Evolutionary conservation across 305 asterid genomes (phyloP).

Genomic region (Solanum hybrid): DNA sequence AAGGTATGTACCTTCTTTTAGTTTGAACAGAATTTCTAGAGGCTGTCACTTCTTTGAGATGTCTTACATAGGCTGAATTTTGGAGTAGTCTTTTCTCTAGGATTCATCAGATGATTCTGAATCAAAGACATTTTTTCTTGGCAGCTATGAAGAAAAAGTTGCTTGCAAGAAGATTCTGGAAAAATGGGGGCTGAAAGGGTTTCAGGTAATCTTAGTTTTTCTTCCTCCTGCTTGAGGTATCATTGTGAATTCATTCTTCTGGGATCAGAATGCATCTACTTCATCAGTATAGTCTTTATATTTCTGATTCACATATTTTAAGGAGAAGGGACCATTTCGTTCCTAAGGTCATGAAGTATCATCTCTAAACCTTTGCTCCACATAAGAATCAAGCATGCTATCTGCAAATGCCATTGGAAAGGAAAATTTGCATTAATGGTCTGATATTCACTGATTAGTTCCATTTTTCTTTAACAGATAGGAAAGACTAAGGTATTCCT

Average conservation of each 20-base stretch:
- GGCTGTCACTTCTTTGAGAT: constrained; percentile 4
- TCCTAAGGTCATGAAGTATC: background rate
- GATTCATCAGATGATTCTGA: constrained; percentile 12
- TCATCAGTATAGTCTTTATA: background rate
- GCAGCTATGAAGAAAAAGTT: constrained; percentile 81
- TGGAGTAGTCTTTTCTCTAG: constrained; percentile 3
- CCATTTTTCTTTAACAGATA: constrained; percentile 40
- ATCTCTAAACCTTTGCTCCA: background rate
- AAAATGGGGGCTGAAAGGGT: constrained; percentile 79
- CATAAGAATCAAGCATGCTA: background rate
- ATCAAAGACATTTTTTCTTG: constrained; percentile 17
- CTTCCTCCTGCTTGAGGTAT: constrained; percentile 1
- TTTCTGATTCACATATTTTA: background rate
- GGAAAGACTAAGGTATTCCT: constrained; percentile 97
- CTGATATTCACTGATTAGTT: constrained; percentile 13
- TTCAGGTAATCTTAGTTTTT: constrained; percentile 50
- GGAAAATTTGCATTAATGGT: background rate
- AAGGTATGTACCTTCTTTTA: constrained; percentile 38
- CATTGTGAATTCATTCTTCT: background rate
- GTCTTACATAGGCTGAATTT: constrained; percentile 6
- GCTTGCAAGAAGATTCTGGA: constrained; percentile 84
- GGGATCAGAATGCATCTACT: background rate
- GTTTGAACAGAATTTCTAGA: constrained; percentile 15
- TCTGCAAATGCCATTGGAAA: background rate
- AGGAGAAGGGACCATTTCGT: background rate